Base-by-base conservation (phyloP, 345 rosid genomes). In the Acer yangbiense region DNA sequence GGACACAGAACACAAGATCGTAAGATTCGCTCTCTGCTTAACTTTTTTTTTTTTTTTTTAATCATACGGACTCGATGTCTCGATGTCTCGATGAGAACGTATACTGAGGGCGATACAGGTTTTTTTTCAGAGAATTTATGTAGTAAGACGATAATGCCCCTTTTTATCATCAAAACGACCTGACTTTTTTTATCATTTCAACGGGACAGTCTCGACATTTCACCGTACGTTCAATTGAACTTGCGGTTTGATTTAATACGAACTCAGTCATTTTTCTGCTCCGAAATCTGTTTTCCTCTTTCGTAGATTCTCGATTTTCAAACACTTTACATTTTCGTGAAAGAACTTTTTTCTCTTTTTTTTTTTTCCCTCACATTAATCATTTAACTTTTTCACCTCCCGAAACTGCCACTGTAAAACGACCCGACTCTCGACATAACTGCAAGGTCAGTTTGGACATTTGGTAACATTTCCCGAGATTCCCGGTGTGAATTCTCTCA, bases 1-100 rank as follows among this genome's bases (percentile, higher is more conserved):
- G 71, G 76, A 79, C 88, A 62, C 81, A 79, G 70, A 68, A 68
- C 79, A 61, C 79, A 76, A 86, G 86, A 83, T 78, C 73, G 58
- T 65, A 79, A 76, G 78, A 71, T 78, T 84, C 72, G 81, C 70
- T 82, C 43, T 9, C 72, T 78, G 84, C 61, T 54, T 65, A 69
- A n/a, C n/a, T n/a, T n/a, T n/a, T 2, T 14, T 39, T 35, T 16
- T 43, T 60, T 41, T 0, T 41, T 41, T 43, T 55, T 35, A 35
- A 16, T 25, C 7, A 27, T 52, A 52, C 39, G 44, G 57, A 52
- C 57, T 29, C 44, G 70, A 72, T 74, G 57, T 27, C 57, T 29
- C 44, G 70, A 69, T 74, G 75, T 27, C 57, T 29, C 44, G 70
- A 69, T 74, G 75, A 79, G 75, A 79, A 25, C 11, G 55, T 13